phyloP scores from a whole-genome alignment of 441 rosid species.

The Corymbia calophylla region DNA sequence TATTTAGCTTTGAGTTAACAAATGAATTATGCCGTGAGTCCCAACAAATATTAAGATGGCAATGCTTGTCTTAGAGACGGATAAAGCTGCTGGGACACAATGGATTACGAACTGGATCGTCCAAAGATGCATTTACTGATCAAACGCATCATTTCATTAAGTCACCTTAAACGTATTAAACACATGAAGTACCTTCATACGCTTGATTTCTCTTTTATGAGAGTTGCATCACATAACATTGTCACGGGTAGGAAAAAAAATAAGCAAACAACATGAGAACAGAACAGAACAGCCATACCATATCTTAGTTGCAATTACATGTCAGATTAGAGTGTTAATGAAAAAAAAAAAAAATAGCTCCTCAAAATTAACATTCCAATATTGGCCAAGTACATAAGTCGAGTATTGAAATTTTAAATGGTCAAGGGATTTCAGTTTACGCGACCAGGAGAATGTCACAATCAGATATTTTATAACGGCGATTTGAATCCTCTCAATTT shows the following conservation, averaged over 20 bases:
- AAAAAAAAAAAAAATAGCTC: background rate
- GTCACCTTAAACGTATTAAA: background rate
- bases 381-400: background rate
- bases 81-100: background rate
- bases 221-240: background rate
- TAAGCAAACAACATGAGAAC: background rate
- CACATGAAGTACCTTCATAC: fast-evolving
- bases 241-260: background rate
- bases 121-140: background rate
- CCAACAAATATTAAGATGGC: background rate
- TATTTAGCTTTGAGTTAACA: background rate
- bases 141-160: background rate
- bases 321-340: background rate
- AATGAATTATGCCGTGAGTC: background rate
- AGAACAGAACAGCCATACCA: background rate
- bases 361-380: background rate
- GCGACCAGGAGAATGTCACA: background rate
- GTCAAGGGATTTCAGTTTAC: background rate
- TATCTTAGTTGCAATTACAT: background rate
- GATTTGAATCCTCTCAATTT: background rate
- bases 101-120: background rate
- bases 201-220: background rate
- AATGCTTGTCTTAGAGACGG: background rate
- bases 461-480: background rate
- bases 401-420: background rate